Conservation (phyloP, 1,284 basidiomycete species). For the Vanrija sp. region DNA sequence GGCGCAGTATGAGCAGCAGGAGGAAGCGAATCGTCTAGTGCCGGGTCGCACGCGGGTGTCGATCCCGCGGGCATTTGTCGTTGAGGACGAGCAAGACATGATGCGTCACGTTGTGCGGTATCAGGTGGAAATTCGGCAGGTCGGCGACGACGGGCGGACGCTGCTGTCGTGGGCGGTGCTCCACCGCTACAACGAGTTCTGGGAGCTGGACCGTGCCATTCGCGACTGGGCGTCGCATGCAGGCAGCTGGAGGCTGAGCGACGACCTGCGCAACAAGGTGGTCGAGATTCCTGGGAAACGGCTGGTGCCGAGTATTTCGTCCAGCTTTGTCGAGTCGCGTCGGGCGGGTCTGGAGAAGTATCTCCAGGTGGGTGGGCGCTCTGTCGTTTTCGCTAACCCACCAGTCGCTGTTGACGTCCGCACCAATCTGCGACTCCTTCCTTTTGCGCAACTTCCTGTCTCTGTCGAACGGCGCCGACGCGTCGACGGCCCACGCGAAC, state of each 20-base stretch:
- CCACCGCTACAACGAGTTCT: slow-evolving; percentile 90
- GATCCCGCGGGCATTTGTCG: slow-evolving; percentile 68
- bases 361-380: slow-evolving; percentile 68
- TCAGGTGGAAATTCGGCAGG: slow-evolving; percentile 84
- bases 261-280: slow-evolving; percentile 1
- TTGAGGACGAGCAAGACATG: slow-evolving; percentile 63
- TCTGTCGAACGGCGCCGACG: slow-evolving; percentile 44
- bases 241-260: neutral
- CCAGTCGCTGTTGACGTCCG: slow-evolving; percentile 68
- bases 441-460: slow-evolving; percentile 85
- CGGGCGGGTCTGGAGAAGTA: slow-evolving; percentile 79
- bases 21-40: slow-evolving; percentile 73
- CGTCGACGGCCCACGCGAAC: slow-evolving; percentile 16
- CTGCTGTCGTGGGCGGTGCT: slow-evolving; percentile 86
- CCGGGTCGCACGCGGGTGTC: slow-evolving; percentile 72
- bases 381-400: neutral
- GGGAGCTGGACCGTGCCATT: slow-evolving; percentile 77
- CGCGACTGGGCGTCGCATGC: slow-evolving; percentile 38
- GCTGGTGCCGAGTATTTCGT: slow-evolving; percentile 76
- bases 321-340: slow-evolving; percentile 72
- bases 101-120: slow-evolving; percentile 88
- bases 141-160: slow-evolving; percentile 68
- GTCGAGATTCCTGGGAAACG: slow-evolving; percentile 82
- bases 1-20: slow-evolving; percentile 84
- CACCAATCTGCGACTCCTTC: slow-evolving; percentile 72